Evolutionary conservation across 2,329 filamentous ascomycete species (phyloP).

Genomic region (Alternaria viburni): DNA sequence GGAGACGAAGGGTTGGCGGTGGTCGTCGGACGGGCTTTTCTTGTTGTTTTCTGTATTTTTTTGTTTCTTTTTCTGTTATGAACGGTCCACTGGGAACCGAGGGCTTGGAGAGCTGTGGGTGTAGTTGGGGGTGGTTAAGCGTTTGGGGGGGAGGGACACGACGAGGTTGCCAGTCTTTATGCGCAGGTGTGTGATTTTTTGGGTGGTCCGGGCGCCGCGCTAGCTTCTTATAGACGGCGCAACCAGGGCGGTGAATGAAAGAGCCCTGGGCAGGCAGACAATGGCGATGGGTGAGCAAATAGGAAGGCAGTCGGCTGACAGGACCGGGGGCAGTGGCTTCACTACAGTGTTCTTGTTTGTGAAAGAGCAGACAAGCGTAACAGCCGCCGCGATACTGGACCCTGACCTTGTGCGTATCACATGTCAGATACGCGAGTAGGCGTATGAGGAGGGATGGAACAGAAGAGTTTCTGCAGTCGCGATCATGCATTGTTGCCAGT

Average conservation of each 20-base stretch:
- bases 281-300: conserved; percentile 6
- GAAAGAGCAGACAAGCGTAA: conserved; percentile 2
- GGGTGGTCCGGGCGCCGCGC: conserved; percentile 14
- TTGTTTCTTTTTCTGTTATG: conserved; percentile 49
- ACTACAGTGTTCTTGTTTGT: neutral
- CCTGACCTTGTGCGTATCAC: conserved; percentile 10
- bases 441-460: neutral
- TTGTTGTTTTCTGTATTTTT: conserved; percentile 49
- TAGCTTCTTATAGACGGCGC: conserved; percentile 23
- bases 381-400: neutral
- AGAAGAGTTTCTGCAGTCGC: neutral
- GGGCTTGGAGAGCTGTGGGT: conserved; percentile 33
- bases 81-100: conserved; percentile 40
- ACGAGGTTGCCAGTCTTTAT: conserved; percentile 27
- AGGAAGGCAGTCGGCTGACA: neutral
- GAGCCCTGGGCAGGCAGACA: conserved; percentile 14
- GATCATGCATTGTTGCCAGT: neutral
- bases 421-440: conserved; percentile 5
- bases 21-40: conserved; percentile 41
- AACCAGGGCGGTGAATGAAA: conserved; percentile 31
- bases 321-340: neutral
- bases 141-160: conserved; percentile 26
- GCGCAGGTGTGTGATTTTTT: conserved; percentile 37
- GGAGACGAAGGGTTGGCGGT: conserved; percentile 33
- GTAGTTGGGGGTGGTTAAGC: conserved; percentile 30